Conservation (phyloP, 2,329 filamentous ascomycete genomes). For the Madurella mycetomatis region DNA sequence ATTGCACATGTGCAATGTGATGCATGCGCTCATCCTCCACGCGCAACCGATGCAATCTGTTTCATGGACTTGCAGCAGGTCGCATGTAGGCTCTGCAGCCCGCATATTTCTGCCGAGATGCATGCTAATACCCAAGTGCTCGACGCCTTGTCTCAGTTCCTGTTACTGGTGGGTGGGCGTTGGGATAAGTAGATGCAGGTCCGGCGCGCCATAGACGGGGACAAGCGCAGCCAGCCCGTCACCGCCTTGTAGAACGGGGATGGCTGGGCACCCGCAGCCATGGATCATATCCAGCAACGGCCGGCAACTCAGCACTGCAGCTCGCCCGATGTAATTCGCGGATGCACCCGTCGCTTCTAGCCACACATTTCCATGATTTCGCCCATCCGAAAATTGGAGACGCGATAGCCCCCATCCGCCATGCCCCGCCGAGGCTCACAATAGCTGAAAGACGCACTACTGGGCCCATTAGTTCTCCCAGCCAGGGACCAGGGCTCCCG, state of each 20-base stretch:
- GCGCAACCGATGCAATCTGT: not conserved
- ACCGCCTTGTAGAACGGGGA: not conserved
- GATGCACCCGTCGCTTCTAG: not conserved
- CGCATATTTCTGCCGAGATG: not conserved
- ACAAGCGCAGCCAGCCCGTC: not conserved
- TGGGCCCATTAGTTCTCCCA: not conserved
- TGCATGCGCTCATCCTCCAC: not conserved
- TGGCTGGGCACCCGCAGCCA: slow-evolving; percentile 1
- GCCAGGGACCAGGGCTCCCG: too few relatives aligned
- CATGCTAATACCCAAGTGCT: not conserved
- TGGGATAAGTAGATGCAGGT: not conserved
- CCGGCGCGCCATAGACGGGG: too few relatives aligned
- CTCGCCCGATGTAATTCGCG: not conserved
- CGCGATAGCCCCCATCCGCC: slow-evolving; percentile 1
- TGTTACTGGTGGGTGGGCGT: not conserved
- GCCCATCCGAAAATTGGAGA: not conserved
- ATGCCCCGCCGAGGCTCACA: slow-evolving; percentile 4
- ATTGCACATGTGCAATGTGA: not conserved
- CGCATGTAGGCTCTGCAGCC: not conserved
- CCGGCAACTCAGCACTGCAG: not conserved
- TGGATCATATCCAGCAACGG: slow-evolving; percentile 1
- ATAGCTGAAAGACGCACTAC: slow-evolving; percentile 12
- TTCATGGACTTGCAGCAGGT: not conserved
- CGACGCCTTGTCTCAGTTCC: not conserved
- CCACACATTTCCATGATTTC: not conserved